These are phyloP conservation scores for Eucalyptus victrix DNA, from an alignment of 345 rosid species.

Conservation along the genomic window DNA sequence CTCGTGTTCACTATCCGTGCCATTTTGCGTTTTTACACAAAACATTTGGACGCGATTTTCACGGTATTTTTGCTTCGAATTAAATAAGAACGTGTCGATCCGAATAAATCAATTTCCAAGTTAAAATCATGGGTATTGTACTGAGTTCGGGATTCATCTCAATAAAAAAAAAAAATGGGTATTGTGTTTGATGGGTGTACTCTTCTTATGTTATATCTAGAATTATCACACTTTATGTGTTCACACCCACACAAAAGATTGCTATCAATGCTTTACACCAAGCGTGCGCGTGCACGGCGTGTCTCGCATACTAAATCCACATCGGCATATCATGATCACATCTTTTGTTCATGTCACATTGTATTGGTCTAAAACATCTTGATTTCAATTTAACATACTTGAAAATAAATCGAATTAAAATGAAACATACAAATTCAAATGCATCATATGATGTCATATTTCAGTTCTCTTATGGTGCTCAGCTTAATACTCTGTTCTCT, in stretches of 20 bases:
- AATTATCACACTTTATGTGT: accelerated
- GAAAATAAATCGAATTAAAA: no score
- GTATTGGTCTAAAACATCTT: background rate
- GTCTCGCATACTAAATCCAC: background rate
- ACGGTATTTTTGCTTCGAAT: no score
- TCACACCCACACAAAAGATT: accelerated
- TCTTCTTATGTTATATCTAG: background rate
- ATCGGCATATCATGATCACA: background rate
- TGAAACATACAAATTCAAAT: background rate
- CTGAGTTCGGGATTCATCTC: no score
- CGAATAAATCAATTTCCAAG: no score
- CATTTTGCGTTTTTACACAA: no score
- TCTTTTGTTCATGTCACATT: background rate
- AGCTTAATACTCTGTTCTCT: no score
- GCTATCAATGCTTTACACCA: background rate
- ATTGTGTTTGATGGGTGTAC: no score
- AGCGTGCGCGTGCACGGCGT: accelerated
- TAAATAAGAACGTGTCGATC: no score
- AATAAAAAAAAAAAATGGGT: no score
- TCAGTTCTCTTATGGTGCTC: accelerated
- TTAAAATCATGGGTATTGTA: no score
- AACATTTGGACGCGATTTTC: no score
- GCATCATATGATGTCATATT: background rate
- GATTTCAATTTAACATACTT: background rate
- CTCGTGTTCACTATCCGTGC: no score